Evolutionary conservation across 1,139 yeast species (phyloP).

Genomic region (Candida frijolesensis): DNA sequence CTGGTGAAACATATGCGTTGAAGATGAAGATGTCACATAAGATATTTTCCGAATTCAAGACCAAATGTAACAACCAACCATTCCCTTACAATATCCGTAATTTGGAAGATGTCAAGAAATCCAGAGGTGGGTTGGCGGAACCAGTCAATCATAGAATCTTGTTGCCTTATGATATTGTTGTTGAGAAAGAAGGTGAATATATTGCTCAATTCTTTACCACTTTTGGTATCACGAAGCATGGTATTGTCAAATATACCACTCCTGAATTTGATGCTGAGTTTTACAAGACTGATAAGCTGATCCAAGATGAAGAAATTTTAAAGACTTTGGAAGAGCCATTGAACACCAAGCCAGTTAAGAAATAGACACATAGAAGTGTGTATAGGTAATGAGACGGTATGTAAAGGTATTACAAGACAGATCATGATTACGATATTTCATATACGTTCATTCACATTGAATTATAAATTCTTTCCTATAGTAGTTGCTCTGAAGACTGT

Average conservation of each 20-base stretch:
- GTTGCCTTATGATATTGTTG: conserved; percentile 68
- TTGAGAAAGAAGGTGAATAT: conserved; percentile 68
- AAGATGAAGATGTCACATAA: conserved; percentile 75
- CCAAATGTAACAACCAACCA: conserved; percentile 59
- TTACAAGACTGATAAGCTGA: conserved; percentile 60
- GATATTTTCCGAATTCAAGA: conserved; percentile 64
- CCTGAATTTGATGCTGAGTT: conserved; percentile 54
- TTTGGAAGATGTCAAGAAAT: conserved; percentile 69
- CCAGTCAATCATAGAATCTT: conserved; percentile 70
- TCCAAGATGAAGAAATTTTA: conserved; percentile 55
- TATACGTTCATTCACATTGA: too few relatives aligned
- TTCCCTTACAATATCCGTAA: conserved; percentile 75
- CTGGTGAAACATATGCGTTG: conserved; percentile 68
- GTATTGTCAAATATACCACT: conserved; percentile 66
- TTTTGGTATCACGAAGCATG: conserved; percentile 73
- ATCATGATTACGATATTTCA: too few relatives aligned
- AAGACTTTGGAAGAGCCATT: conserved; percentile 57
- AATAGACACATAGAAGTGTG: conserved; percentile 19
- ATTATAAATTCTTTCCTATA: too few relatives aligned
- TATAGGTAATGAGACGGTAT: too few relatives aligned
- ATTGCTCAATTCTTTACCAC: conserved; percentile 80
- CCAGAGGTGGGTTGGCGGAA: conserved; percentile 77
- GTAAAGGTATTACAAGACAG: too few relatives aligned
- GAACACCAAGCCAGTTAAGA: conserved; percentile 48
- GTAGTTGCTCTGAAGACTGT: too few relatives aligned